Base-by-base conservation (phyloP, 768 basidiomycete species). In the Coprinopsis marcescibilis region DNA sequence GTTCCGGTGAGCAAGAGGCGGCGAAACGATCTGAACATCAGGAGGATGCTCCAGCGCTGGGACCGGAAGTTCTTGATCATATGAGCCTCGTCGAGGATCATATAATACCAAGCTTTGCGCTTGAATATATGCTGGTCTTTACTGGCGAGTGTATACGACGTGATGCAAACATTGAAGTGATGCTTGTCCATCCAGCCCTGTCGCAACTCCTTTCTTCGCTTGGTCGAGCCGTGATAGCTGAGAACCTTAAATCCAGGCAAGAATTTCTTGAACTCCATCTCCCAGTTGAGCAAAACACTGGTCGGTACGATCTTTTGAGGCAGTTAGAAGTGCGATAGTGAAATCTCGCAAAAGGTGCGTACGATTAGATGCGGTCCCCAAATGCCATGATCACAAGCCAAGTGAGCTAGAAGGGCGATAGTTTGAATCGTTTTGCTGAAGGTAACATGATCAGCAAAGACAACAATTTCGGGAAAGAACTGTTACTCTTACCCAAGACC, bases 391-490 rank as follows among this genome's bases (percentile, higher is more conserved):
- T 92, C 86, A 57, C 88, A 90, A 35, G 92, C 88, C 10, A 99
- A 74, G 67, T 97, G 90, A 2, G 95, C 95, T 3, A 99, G 69
- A 29, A 98, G 74, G 1, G 95, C 76, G 40, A 99, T 98, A 1
- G 95, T 95, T 65, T 99, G 96, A 25, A 99, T 89, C 0, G 96
- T 98, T 72, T 90, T 90, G 41, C 91, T 97, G n/a, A n/a, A n/a
- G n/a, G 57, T 13, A 55, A 39, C 30, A 25, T 46, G 10, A 45
- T 15, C 3, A 26, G 21, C 15, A 26, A 8, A 34, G 39, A 44
- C 15, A 14, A 26, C 21, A 2, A 15, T 26, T n/a, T 12, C 34
- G 4, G 11, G 14, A 13, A 36, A 6, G 20, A 2, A 30, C 38
- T 4, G 41, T 20, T 20, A 73, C 84, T n/a, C n/a, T 33, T 57